Base-by-base conservation (phyloP, 2,329 filamentous ascomycete genomes). In the Trichoderma sp. region DNA sequence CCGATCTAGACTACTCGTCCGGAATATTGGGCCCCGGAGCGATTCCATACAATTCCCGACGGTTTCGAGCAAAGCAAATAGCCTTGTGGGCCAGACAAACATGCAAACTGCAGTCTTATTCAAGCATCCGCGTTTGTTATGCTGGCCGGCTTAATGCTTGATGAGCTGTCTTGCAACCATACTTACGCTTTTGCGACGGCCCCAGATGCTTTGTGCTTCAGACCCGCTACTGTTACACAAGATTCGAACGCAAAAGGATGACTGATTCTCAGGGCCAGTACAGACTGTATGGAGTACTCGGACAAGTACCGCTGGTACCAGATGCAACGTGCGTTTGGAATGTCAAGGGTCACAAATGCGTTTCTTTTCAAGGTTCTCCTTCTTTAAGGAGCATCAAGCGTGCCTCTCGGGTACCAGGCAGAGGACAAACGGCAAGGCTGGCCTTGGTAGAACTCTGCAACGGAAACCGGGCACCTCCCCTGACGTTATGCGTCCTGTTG, bases 401-500 rank as follows among this genome's bases (percentile, higher is more conserved):
- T 34, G 20, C 30, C 23, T 32, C 15, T 34, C 59, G 55, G 20
- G 32, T 28, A 55, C 30, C 43, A 30, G 39, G 12, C 59, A 53
- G 28, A 61, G 28, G 32, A 20, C 39, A 50, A 53, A 34, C 57
- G 30, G 67, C 67, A 69, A 53, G 67, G 28, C 47, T 69, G 30
- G 17, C 32, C 58, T 71, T 65, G 70, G 64, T 47, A 68, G 55
- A 15, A 65, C 47, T 65, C 70, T 68, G 64, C 61, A 71, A 34
- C 59, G 53, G n/a, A 34, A 66, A 17, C 68, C 57, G 32, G 62
- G 53, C 28, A 30, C 8, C 36, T 17, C 58, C 63, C 71, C 57
- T 57, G 61, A 75, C 17, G 76, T 75, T 77, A 69, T 70, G 73
- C 63, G 74, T 64, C 15, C 34, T 28, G 32, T 58, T 73, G 73